These are phyloP conservation scores for Nephelium lappaceum DNA, from an alignment of 345 rosid species.

Conservation along the genomic window DNA sequence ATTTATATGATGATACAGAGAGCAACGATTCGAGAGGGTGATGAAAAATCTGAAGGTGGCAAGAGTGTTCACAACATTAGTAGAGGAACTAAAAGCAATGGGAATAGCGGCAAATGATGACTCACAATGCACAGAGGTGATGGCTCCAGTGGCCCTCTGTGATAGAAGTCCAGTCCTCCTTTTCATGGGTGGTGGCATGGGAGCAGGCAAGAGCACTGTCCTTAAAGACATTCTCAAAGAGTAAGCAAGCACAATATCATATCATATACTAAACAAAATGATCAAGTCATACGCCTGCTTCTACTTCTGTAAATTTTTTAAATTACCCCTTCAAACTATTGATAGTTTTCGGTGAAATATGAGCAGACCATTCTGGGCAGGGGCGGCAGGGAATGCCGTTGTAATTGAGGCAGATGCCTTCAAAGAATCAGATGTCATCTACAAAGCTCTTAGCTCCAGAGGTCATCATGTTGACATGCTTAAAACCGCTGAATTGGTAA, in stretches of 20 bases:
- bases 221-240: constrained; percentile 89
- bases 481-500: constrained; percentile 84
- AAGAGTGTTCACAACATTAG: constrained; percentile 70
- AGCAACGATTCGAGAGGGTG: constrained; percentile 84
- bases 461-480: constrained; percentile 91
- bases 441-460: constrained; percentile 80
- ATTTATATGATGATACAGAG: constrained; percentile 34
- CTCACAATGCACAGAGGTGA: constrained; percentile 69
- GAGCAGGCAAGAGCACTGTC: constrained; percentile 98
- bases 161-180: constrained; percentile 90
- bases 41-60: constrained; percentile 81
- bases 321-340: constrained; percentile 3
- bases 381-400: constrained; percentile 72
- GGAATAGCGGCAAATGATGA: constrained; percentile 57
- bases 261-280: no score
- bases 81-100: constrained; percentile 93
- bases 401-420: constrained; percentile 96
- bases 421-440: constrained; percentile 94
- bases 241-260: constrained; percentile 40
- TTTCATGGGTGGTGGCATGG: constrained; percentile 99
- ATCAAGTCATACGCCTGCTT: no score
- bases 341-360: constrained; percentile 23
- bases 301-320: background rate
- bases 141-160: constrained; percentile 85
- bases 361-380: constrained; percentile 86